These are phyloP conservation scores for Diaporthe destruens DNA, from an alignment of 2,329 filamentous ascomycete genomes.

Conservation along the genomic window DNA sequence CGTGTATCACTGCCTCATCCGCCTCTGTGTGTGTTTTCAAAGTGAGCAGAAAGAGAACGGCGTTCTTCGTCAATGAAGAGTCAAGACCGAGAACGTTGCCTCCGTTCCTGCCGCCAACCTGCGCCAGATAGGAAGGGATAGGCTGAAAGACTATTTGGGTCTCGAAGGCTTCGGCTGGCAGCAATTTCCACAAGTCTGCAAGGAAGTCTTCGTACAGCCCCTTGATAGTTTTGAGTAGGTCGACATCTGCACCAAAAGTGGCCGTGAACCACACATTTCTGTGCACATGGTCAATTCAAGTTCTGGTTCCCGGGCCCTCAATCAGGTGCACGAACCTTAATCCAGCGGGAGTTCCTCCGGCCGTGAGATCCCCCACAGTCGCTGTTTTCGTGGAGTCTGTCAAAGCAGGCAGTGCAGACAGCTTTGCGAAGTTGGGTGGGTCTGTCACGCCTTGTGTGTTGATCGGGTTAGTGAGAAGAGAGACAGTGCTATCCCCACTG, in stretches of 20 bases:
- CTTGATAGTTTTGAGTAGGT: constrained; percentile 52
- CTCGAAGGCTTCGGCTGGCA: constrained; percentile 49
- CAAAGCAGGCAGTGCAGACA: constrained; percentile 12
- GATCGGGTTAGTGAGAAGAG: neutral
- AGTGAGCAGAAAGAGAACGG: constrained; percentile 9
- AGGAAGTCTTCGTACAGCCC: constrained; percentile 56
- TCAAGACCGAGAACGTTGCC: constrained; percentile 57
- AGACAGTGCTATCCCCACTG: neutral
- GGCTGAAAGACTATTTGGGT: constrained; percentile 53
- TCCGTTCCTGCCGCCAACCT: constrained; percentile 51
- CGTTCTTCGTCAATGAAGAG: constrained; percentile 4
- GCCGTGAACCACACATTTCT: constrained; percentile 44
- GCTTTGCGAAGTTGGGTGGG: constrained; percentile 1
- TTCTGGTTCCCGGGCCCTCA: neutral
- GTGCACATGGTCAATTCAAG: neutral
- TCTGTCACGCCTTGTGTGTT: constrained; percentile 23
- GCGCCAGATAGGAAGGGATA: constrained; percentile 50
- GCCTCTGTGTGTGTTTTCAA: neutral
- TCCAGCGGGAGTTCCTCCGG: neutral
- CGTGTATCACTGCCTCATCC: constrained; percentile 6
- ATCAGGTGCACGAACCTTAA: neutral
- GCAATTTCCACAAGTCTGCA: constrained; percentile 47
- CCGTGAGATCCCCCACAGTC: constrained; percentile 8
- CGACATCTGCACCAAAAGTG: constrained; percentile 51
- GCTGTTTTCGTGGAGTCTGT: neutral